A percentile compares a stretch with the other conserved stretches of the same genome.
Conservation (phyloP, 371 early-diverging fungal species). For the Mortierella sp. region DNA sequence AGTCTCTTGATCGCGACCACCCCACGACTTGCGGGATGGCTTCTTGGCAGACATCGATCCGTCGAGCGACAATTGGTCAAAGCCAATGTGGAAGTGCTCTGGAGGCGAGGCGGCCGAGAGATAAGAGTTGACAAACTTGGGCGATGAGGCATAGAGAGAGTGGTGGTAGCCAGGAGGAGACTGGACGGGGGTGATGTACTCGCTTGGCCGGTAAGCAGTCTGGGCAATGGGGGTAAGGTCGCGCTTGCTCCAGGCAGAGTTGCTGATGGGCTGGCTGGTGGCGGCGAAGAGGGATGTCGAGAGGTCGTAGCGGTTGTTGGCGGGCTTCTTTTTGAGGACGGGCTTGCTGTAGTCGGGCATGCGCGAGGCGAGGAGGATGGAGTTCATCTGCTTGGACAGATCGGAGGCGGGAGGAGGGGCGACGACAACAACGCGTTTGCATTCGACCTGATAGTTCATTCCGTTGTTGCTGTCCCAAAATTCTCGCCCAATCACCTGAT, state of each 20-base stretch:
- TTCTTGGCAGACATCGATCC: slow-evolving; percentile 21
- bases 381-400: slow-evolving; percentile 49
- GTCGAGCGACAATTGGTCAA: slow-evolving; percentile 34
- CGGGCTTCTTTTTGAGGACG: slow-evolving; percentile 34
- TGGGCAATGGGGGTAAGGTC: slow-evolving; percentile 16
- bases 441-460: slow-evolving; percentile 75
- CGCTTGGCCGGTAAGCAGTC: slow-evolving; percentile 51
- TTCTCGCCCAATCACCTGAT: slow-evolving; percentile 74
- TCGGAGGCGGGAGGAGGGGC: slow-evolving; percentile 18
- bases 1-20: slow-evolving; percentile 18
- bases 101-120: slow-evolving; percentile 45
- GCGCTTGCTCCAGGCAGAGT: slow-evolving; percentile 8
- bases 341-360: slow-evolving; percentile 42
- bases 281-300: slow-evolving; percentile 56
- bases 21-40: slow-evolving; percentile 18
- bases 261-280: slow-evolving; percentile 18
- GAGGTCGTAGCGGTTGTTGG: slow-evolving; percentile 42
- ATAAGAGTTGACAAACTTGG: slow-evolving; percentile 45
- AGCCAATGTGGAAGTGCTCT: slow-evolving; percentile 46
- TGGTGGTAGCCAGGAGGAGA: slow-evolving; percentile 52
- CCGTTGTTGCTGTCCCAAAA: slow-evolving; percentile 91
- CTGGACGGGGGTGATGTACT: slow-evolving; percentile 47
- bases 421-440: slow-evolving; percentile 47
- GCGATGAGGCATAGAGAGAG: slow-evolving; percentile 54
- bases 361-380: slow-evolving; percentile 28